Evolutionary conservation across 768 basidiomycete genomes (phyloP).

Genomic region (Piloderma croceum): DNA sequence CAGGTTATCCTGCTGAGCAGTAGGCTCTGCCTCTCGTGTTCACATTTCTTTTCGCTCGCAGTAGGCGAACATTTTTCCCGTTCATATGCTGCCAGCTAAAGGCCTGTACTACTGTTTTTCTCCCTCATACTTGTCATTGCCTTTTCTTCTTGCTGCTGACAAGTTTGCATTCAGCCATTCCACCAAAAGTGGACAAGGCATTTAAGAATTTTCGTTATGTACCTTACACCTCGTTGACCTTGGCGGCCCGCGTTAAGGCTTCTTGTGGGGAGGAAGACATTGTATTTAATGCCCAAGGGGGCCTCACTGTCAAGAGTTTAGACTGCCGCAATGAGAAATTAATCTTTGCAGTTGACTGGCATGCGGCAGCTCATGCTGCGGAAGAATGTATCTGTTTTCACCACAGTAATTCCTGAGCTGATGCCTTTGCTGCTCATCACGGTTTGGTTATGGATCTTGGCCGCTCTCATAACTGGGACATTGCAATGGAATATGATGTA

Average conservation of each 20-base stretch:
- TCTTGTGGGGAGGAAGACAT: constrained; percentile 14
- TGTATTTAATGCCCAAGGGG: constrained; percentile 8
- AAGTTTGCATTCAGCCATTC: constrained; percentile 17
- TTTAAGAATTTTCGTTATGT: constrained; percentile 15
- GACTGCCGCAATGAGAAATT: constrained; percentile 13
- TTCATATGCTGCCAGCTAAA: neutral
- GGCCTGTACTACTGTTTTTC: neutral
- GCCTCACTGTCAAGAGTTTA: constrained; percentile 11
- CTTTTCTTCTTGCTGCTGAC: neutral
- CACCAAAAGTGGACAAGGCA: constrained; percentile 13
- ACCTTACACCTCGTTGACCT: constrained; percentile 18
- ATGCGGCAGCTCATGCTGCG: constrained; percentile 13
- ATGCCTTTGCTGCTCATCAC: too few relatives aligned
- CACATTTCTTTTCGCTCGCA: neutral
- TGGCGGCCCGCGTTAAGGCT: constrained; percentile 10
- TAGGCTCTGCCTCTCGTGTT: too few relatives aligned
- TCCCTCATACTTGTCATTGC: too few relatives aligned
- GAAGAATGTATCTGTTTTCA: constrained; percentile 7
- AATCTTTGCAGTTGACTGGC: constrained; percentile 14
- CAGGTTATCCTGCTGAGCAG: too few relatives aligned
- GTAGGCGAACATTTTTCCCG: neutral
- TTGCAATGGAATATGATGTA: too few relatives aligned
- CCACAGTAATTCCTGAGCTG: neutral
- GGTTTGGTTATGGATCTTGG: constrained; percentile 8
- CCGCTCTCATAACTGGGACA: too few relatives aligned